A percentile compares a stretch with the other conserved stretches of the same genome.
phyloP scores from a whole-genome alignment of 306 rosid genomes.

The Castanospermum australe region DNA sequence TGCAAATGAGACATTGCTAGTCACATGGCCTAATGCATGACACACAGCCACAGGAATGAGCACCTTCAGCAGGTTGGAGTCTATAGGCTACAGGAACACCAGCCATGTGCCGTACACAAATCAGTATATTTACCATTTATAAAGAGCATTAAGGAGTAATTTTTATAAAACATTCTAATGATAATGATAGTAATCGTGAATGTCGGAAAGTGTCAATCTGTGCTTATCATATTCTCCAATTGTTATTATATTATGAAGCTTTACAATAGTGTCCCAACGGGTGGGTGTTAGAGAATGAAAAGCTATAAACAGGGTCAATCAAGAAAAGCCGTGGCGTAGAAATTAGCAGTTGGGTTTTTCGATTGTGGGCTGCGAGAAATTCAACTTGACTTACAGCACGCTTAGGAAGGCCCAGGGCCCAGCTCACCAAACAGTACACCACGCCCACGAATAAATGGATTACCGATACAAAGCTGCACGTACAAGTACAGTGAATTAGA shows the following conservation, averaged over 20 bases:
- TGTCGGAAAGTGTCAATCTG: no score
- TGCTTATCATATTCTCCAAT: no score
- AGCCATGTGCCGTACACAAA: not conserved
- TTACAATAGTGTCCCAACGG: not conserved
- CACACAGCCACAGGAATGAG: constrained; percentile 88
- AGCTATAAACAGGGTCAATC: not conserved
- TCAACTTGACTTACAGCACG: constrained; percentile 70
- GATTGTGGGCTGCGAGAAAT: constrained; percentile 41
- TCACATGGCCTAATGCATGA: constrained; percentile 95
- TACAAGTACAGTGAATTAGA: not conserved
- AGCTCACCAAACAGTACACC: constrained; percentile 72
- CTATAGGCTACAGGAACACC: constrained; percentile 46
- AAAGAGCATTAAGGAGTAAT: not conserved
- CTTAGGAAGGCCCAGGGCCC: constrained; percentile 90
- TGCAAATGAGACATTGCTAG: constrained; percentile 93
- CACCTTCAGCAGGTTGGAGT: constrained; percentile 54
- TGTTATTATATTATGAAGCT: not conserved
- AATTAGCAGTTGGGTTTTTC: constrained; percentile 13
- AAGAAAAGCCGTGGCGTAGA: not conserved
- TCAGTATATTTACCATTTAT: not conserved
- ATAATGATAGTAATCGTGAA: no score
- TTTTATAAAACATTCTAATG: not conserved
- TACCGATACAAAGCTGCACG: constrained; percentile 84
- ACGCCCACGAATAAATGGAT: constrained; percentile 90
- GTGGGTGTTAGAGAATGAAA: not conserved